These are phyloP conservation scores for Aureobasidium sp. DNA, from an alignment of 2,329 filamentous ascomycete species.

Conservation along the genomic window DNA sequence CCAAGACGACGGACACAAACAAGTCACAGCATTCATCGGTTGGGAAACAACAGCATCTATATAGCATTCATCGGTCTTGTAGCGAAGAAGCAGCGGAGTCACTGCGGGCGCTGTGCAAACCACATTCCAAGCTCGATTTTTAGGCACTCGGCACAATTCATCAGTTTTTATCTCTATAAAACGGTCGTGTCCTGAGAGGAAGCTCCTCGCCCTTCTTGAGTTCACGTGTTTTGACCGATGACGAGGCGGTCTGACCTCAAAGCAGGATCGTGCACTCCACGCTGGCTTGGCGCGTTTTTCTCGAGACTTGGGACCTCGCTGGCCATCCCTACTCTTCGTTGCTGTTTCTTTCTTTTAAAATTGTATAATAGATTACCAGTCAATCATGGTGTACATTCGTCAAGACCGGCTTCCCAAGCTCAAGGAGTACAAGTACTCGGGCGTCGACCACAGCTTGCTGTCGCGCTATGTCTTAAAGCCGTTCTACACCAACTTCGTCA, in stretches of 20 bases:
- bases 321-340: not conserved
- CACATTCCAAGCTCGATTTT: not conserved
- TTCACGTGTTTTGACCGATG: conserved; percentile 5
- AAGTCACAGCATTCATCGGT: not conserved
- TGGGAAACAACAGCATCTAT: conserved; percentile 1
- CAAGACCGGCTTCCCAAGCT: conserved; percentile 83
- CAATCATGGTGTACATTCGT: conserved; percentile 85
- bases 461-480: conserved; percentile 95
- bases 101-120: not conserved
- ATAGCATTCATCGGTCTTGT: conserved; percentile 6
- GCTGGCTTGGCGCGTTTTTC: conserved; percentile 9
- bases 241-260: conserved; percentile 1
- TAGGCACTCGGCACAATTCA: not conserved
- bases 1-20: not conserved
- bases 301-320: not conserved
- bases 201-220: not conserved
- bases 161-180: not conserved
- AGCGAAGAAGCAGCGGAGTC: not conserved
- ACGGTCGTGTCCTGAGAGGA: not conserved
- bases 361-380: not conserved
- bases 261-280: conserved; percentile 4
- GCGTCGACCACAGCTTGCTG: conserved; percentile 80
- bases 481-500: conserved; percentile 92
- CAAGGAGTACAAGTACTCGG: conserved; percentile 84
- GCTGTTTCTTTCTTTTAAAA: not conserved